phyloP scores from a whole-genome alignment of 768 basidiomycete species.

The Suillus hirtellus region DNA sequence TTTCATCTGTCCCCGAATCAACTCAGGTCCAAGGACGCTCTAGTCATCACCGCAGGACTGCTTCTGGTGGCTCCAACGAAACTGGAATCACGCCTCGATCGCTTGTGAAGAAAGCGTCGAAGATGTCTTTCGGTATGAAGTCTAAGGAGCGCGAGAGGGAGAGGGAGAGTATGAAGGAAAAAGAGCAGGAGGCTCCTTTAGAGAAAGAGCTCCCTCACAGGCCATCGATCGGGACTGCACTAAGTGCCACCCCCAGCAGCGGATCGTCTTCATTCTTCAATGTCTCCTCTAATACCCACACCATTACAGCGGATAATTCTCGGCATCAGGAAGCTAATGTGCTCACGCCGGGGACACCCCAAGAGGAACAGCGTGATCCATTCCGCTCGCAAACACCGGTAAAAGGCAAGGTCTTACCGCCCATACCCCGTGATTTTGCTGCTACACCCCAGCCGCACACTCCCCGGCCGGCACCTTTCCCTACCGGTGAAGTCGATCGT shows the following conservation, averaged over 20 bases:
- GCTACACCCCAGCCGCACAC: constrained; percentile 32
- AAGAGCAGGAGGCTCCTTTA: constrained; percentile 35
- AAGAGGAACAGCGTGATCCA: constrained; percentile 34
- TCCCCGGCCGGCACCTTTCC: constrained; percentile 53
- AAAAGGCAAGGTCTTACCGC: constrained; percentile 69
- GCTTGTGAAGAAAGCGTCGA: constrained; percentile 73
- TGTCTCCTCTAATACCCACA: constrained; percentile 58
- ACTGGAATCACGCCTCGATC: constrained; percentile 50
- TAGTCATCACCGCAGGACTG: constrained; percentile 41
- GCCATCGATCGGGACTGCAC: constrained; percentile 45
- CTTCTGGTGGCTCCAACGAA: constrained; percentile 54
- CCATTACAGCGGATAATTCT: constrained; percentile 36
- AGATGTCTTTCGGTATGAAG: constrained; percentile 74
- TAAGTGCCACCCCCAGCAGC: constrained; percentile 69
- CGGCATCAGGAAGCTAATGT: constrained; percentile 31
- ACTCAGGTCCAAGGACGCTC: constrained; percentile 29
- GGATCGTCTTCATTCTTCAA: constrained; percentile 88
- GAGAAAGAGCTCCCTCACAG: constrained; percentile 51
- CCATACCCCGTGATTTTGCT: constrained; percentile 75
- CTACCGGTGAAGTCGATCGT: constrained; percentile 65
- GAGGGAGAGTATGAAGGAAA: constrained; percentile 44
- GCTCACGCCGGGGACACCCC: constrained; percentile 20
- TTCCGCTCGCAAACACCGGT: constrained; percentile 51
- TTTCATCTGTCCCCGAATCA: constrained; percentile 64
- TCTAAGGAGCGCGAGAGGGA: constrained; percentile 53